Evolutionary conservation across 768 basidiomycete genomes (phyloP), one percentile per base, ranked within the genome.

Genomic region (Lactarius sanguifluus): DNA sequence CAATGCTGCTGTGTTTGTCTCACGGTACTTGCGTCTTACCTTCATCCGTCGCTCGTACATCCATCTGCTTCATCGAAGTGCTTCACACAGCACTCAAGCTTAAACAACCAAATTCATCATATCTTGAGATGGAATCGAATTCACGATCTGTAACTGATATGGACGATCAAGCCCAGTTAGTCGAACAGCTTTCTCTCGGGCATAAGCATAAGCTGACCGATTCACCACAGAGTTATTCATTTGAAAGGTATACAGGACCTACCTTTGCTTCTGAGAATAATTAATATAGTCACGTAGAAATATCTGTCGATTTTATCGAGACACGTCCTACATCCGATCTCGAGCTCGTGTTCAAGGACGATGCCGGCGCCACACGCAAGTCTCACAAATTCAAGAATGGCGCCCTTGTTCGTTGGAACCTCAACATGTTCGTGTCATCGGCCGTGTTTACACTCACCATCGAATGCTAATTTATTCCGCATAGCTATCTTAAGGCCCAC

Each of bases 181-280:
- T 47, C 45, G 4, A 1, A 23, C n/a, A 10, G 3, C 10, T 12
- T 12, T 3, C 5, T 3, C 7, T 12, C 5, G 4, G 1, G 20
- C 10, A 16, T 1, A 4, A 4, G 20, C 10, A 16, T 1, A 4
- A 0, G n/a, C 45, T 47, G n/a, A 45, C n/a, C 10, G 45, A 12
- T 23, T 12, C n/a, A 5, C 7, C 0, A 4, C 45, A 47, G 45
- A 47, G 23, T 4, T 2, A 12, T 47, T 13, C 45, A 47, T 1
- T 47, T 47, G 45, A 47, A 47, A 23, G 45, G 45, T 47, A 47
- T 47, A 23, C 3, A 47, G 9, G 4, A n/a, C n/a, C 5, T 1
- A 3, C 2, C n/a, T 5, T 12, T 12, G 1, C 10, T 38, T 47
- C 1, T 23, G 45, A 9, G 5, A 2, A 10, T 0, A 7, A 7